Evolutionary conservation across 2,329 filamentous ascomycete genomes (phyloP).

Genomic region (Neonectria hederae): DNA sequence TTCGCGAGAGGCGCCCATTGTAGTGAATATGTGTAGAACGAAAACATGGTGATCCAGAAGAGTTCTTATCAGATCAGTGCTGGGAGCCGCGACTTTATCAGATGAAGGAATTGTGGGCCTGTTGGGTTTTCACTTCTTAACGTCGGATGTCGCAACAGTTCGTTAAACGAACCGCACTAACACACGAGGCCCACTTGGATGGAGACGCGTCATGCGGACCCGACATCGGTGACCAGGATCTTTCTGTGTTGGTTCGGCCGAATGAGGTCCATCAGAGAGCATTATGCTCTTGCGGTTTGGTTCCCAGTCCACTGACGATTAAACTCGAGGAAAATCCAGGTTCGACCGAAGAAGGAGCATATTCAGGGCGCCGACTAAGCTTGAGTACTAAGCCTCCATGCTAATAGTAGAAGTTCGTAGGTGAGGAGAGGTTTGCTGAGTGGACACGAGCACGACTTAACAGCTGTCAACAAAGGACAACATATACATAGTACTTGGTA

Average conservation of each 20-base stretch:
- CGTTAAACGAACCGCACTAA: slow-evolving; percentile 17
- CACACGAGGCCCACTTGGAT: slow-evolving; percentile 12
- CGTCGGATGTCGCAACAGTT: background rate
- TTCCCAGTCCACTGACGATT: too few species aligned
- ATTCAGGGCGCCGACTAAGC: too few species aligned
- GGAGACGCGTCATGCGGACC: slow-evolving; percentile 11
- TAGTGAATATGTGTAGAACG: background rate
- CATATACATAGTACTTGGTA: too few species aligned
- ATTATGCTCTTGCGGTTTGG: too few species aligned
- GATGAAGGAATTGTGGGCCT: slow-evolving; percentile 34
- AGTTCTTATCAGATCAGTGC: slow-evolving; percentile 22
- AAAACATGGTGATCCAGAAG: slow-evolving; percentile 5
- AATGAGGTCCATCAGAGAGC: background rate
- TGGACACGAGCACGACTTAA: too few species aligned
- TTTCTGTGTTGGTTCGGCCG: background rate
- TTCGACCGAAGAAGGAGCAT: too few species aligned
- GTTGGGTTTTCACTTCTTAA: background rate
- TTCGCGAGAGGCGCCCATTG: slow-evolving; percentile 22
- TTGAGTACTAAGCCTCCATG: too few species aligned
- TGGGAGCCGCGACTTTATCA: slow-evolving; percentile 33
- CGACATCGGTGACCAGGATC: slow-evolving; percentile 13
- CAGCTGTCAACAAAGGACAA: too few species aligned
- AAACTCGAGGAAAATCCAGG: too few species aligned
- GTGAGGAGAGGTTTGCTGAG: too few species aligned
- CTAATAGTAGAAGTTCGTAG: too few species aligned